Evolutionary conservation across 768 basidiomycete species (phyloP), one percentile per base, ranked within the genome.

Genomic region (Termitomyces sp.): DNA sequence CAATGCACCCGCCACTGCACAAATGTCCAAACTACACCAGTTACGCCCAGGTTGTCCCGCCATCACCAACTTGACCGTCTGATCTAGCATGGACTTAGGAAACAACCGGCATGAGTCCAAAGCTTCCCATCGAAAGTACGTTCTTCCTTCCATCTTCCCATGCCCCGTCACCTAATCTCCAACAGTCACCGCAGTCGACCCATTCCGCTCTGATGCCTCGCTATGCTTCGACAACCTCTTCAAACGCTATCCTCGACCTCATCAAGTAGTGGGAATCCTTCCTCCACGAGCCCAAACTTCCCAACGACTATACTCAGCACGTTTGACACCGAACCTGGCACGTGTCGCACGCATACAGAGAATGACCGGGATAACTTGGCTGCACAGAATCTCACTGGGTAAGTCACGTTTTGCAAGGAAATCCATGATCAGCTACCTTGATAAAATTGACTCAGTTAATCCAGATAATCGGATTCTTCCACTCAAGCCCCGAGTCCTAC

Each of bases 51-150:
- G n/a, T n/a, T n/a, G n/a, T n/a, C n/a, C n/a, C n/a, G n/a, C n/a
- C n/a, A n/a, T n/a, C n/a, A n/a, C n/a, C n/a, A n/a, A n/a, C n/a
- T n/a, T n/a, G n/a, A n/a, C n/a, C n/a, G n/a, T n/a, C n/a, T n/a
- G n/a, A n/a, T n/a, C n/a, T n/a, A n/a, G n/a, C n/a, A n/a, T 99
- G 97, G 97, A 91, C 91, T 12, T 95, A 99, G 69, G 97, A 98
- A 60, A 87, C 85, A 1, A 92, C 84, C 45, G 87, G 86, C 53
- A 93, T 96, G 85, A 88, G 78, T n/a, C 91, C 94, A 0, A 87
- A 89, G 62, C 97, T 96, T 2, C 96, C 95, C 2, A 97, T 99
- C 43, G 93, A 98, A 75, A 94, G 95, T 98, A 59, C 62, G 89
- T 72, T 4, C 24, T 18, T n/a, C 27, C 37, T n/a, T 13, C 12